Evolutionary conservation across 768 basidiomycete genomes (phyloP), one percentile per base, ranked within the genome.

Genomic region (Phlebiopsis flavidoalba): DNA sequence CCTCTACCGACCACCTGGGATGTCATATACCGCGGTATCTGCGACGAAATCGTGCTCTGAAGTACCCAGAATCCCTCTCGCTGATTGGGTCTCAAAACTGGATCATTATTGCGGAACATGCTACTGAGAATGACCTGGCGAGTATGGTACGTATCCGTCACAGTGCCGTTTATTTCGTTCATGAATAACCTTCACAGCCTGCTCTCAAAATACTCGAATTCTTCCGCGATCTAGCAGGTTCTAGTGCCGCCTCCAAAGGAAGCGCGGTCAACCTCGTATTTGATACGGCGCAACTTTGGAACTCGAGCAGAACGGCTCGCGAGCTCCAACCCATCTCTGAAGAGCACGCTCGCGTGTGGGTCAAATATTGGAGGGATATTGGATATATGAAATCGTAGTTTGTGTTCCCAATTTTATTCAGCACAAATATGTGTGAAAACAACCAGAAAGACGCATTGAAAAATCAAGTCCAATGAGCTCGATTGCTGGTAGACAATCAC

Each of bases 1-100:
- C 65, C 65, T n/a, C 50, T 48, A 8, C 63, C 63, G 3, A 53
- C 53, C 14, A 21, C 53, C n/a, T 66, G 65, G 65, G 26, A 59
- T 22, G 43, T 31, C 19, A 24, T 63, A 21, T 8, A 58, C 11
- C 33, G 56, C 5, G 53, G n/a, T 8, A 24, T 64, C 40, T 10
- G 47, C 17, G 31, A 50, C 5, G 52, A 53, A 17, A 21, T 58
- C 14, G 35, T n/a, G 46, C 1, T 35, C n/a, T 3, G 3, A 43
- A 2, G 19, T 61, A 2, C 40, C 55, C 26, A 19, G 61, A 22
- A 26, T 60, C 2, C 43, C 62, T 7, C 36, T 58, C 22, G 45
- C 43, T 6, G 59, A 60, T 0, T 63, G 62, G 62, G n/a, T 60
- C 6, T 26, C 24, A 5, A 57, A 56, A 45, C 21, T 63, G 4